Evolutionary conservation across 208 protist species (phyloP), one percentile per base, ranked within the genome.

Genomic region (Leishmania amazonensis): DNA sequence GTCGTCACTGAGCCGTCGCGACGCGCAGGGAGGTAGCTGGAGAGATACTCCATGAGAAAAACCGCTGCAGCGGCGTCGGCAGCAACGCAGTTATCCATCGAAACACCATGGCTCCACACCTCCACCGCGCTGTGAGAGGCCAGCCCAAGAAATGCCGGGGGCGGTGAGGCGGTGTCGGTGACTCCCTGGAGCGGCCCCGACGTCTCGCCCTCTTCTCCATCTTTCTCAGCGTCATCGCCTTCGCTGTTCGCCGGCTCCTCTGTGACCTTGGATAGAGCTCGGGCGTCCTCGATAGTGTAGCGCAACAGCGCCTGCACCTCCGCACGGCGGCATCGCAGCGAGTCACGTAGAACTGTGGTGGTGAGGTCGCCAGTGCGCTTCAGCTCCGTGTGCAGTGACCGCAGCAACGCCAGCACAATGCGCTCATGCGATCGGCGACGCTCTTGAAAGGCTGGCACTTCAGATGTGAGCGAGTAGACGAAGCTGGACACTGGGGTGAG

Each of bases 51-150:
- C 28, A 83, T 74, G 51, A 95, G 70, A 80, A 96, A 96, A 28
- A 77, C 64, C 11, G 93, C 89, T 8, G 91, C 93, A 13, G 85
- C 79, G 3, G 84, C 78, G 75, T 97, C 94, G 57, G 91, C 91
- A 5, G 79, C 75, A n/a, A 88, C 76, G 75, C 75, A 84, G n/a
- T 84, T 71, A 28, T 67, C 76, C 40, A 87, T 51, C 9, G 91
- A 81, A 57, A 88, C 89, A 21, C 92, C 93, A 85, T 97, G 93
- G 49, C 89, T 94, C 93, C 94, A 97, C 77, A 91, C 77, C 79
- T 96, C 91, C 45, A 97, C 83, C 51, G 89, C 78, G 75, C 85
- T 89, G 84, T 76, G 86, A 5, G 89, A 94, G 72, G 87, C 89
- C 78, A 90, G 76, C n/a, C 88, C 93, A 42, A 77, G 81, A 83